A percentile compares a stretch with the other conserved stretches of the same genome.
phyloP scores from a whole-genome alignment of 768 basidiomycete species.

The Sistotremastrum niveocremeum region DNA sequence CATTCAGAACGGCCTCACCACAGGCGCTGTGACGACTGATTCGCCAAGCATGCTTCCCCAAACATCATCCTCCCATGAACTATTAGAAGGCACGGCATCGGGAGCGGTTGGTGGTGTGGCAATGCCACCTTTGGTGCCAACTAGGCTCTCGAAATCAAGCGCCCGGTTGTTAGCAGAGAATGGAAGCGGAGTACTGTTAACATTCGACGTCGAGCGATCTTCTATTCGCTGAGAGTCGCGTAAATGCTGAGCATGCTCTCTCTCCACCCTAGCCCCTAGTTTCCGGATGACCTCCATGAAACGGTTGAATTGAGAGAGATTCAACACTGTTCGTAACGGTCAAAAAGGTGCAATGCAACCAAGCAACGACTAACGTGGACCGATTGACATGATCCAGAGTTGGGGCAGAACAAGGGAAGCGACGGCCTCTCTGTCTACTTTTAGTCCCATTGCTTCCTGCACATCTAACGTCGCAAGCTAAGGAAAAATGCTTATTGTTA shows the following conservation, averaged over 20 bases:
- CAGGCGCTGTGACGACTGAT: slow-evolving; percentile 2
- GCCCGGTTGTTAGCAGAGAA: slow-evolving; percentile 26
- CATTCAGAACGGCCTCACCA: neutral
- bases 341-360: neutral
- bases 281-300: slow-evolving; percentile 81
- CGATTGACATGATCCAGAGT: slow-evolving; percentile 96
- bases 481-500: neutral
- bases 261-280: slow-evolving; percentile 76
- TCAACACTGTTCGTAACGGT: slow-evolving; percentile 38
- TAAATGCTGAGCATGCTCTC: slow-evolving; percentile 84
- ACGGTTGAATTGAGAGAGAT: slow-evolving; percentile 74
- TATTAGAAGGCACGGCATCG: slow-evolving; percentile 2
- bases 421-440: slow-evolving; percentile 87
- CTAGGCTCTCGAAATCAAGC: slow-evolving; percentile 80
- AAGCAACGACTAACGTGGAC: slow-evolving; percentile 49
- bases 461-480: slow-evolving; percentile 82
- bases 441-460: slow-evolving; percentile 93
- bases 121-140: slow-evolving; percentile 34
- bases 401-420: slow-evolving; percentile 82
- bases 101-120: slow-evolving; percentile 32
- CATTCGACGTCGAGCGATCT: slow-evolving; percentile 45
- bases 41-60: slow-evolving; percentile 64
- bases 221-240: slow-evolving; percentile 87
- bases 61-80: slow-evolving; percentile 63
- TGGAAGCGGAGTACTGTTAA: slow-evolving; percentile 19